Conservation (phyloP, 371 early-diverging fungal species). For the Smittium culicis region DNA sequence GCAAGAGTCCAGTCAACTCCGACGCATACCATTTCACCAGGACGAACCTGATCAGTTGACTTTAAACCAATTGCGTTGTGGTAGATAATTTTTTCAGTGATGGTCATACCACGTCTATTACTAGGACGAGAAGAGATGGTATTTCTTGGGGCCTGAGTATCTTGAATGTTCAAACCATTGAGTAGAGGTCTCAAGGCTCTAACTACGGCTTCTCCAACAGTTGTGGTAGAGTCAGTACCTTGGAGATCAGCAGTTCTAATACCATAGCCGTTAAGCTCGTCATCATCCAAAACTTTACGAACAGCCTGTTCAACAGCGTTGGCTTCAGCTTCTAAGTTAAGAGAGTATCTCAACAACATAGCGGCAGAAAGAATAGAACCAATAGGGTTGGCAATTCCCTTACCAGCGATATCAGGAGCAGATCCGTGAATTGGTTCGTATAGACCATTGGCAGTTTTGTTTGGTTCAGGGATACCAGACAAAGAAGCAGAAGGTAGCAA, state of each 20-base stretch:
- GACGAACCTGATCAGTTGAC: slow-evolving; percentile 44
- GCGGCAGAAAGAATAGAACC: slow-evolving; percentile 93
- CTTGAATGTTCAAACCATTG: slow-evolving; percentile 43
- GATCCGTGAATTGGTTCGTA: slow-evolving; percentile 98
- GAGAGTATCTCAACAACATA: slow-evolving; percentile 84
- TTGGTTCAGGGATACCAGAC: slow-evolving; percentile 63
- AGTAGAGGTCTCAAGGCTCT: slow-evolving; percentile 49
- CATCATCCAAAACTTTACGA: slow-evolving; percentile 70
- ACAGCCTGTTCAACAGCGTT: slow-evolving; percentile 82
- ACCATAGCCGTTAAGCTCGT: slow-evolving; percentile 47
- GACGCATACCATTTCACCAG: slow-evolving; percentile 68
- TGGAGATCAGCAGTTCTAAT: slow-evolving; percentile 81
- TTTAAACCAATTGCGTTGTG: slow-evolving; percentile 53
- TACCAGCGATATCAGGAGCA: slow-evolving; percentile 95
- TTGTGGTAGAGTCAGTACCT: slow-evolving; percentile 61
- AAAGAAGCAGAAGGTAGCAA: slow-evolving; percentile 84
- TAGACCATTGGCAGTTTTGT: slow-evolving; percentile 60
- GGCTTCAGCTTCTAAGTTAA: slow-evolving; percentile 75
- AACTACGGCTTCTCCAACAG: slow-evolving; percentile 81
- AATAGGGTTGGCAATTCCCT: slow-evolving; percentile 89
- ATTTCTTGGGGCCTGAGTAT: slow-evolving; percentile 26
- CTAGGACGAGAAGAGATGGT: slow-evolving; percentile 32
- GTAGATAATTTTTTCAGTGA: slow-evolving; percentile 56
- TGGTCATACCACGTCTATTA: slow-evolving; percentile 50
- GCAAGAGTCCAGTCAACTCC: slow-evolving; percentile 67